phyloP scores from a whole-genome alignment of 1,139 yeast species.

The Yamadazyma blattariae region DNA sequence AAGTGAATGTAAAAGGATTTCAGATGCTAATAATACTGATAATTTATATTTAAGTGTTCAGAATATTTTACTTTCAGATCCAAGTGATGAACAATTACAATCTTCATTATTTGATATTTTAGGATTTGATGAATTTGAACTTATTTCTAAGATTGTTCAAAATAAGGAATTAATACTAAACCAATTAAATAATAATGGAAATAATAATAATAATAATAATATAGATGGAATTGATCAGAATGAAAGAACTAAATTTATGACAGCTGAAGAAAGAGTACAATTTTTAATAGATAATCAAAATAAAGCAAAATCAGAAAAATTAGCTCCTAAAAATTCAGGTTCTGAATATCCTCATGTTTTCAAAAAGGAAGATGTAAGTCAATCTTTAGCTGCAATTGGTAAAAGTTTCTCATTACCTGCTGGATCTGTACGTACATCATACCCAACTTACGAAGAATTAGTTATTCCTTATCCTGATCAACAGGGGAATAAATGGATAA shows the following conservation, averaged over 20 bases:
- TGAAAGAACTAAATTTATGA: constrained; percentile 33
- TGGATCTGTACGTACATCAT: constrained; percentile 71
- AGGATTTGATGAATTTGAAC: constrained; percentile 82
- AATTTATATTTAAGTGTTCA: constrained; percentile 24
- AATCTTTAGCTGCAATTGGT: constrained; percentile 73
- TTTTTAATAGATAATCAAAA: constrained; percentile 55
- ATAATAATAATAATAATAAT: constrained; percentile 1
- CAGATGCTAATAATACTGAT: constrained; percentile 20
- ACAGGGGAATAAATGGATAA: constrained; percentile 42
- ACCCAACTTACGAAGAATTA: constrained; percentile 75
- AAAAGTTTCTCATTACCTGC: constrained; percentile 74
- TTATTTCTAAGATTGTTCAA: constrained; percentile 65
- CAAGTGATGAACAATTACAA: constrained; percentile 62
- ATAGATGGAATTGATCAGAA: constrained; percentile 14
- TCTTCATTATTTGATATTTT: constrained; percentile 69
- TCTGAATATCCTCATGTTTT: constrained; percentile 85
- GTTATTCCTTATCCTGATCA: constrained; percentile 72
- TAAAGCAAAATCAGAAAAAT: constrained; percentile 47
- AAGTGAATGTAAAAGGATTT: constrained; percentile 27
- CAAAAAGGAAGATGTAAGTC: constrained; percentile 58
- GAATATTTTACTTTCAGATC: constrained; percentile 25
- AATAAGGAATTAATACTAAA: constrained; percentile 33
- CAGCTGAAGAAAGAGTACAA: constrained; percentile 57
- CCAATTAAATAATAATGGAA: not conserved
- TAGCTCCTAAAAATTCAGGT: constrained; percentile 45